A percentile compares a stretch with the other conserved stretches of the same genome.
Conservation (phyloP, 208 protist species). For the Jaenimonas drosophilae region DNA sequence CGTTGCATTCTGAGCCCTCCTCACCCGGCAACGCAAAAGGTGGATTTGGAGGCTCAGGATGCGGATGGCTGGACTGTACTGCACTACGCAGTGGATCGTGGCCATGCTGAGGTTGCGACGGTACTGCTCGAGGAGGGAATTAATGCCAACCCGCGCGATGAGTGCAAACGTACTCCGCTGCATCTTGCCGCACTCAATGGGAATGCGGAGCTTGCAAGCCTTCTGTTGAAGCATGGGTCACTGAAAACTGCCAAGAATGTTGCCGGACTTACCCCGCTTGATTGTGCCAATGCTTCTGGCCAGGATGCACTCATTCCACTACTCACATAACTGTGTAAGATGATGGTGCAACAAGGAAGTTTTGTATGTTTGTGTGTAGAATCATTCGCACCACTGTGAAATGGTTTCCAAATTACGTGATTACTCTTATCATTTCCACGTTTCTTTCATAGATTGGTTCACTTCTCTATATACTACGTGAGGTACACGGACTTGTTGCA, state of each 20-base stretch:
- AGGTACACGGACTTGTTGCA: no score
- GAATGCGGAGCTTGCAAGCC: slow-evolving; percentile 14
- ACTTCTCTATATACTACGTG: no score
- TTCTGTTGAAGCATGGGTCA: slow-evolving; percentile 41
- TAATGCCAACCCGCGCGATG: slow-evolving; percentile 58
- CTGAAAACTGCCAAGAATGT: slow-evolving; percentile 44
- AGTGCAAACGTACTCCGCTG: slow-evolving; percentile 56
- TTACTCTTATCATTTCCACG: not conserved
- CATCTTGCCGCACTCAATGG: slow-evolving; percentile 60
- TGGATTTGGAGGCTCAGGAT: slow-evolving; percentile 59
- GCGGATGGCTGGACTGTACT: slow-evolving; percentile 76
- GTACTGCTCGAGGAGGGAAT: slow-evolving; percentile 54
- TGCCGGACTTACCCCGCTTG: slow-evolving; percentile 34
- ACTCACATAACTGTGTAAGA: slow-evolving; percentile 7
- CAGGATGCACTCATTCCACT: slow-evolving; percentile 21
- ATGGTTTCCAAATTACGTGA: not conserved
- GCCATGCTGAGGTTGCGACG: slow-evolving; percentile 19
- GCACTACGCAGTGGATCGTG: slow-evolving; percentile 81
- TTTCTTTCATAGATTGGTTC: not conserved
- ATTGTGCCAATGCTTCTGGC: slow-evolving; percentile 31
- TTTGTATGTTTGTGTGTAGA: no score
- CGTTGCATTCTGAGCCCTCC: slow-evolving; percentile 23
- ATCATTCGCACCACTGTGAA: no score
- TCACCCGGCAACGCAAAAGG: slow-evolving; percentile 8
- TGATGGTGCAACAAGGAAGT: slow-evolving; percentile 1